Conservation (phyloP, 108 stramenopile species). For the Cyclotella kingstonii region DNA sequence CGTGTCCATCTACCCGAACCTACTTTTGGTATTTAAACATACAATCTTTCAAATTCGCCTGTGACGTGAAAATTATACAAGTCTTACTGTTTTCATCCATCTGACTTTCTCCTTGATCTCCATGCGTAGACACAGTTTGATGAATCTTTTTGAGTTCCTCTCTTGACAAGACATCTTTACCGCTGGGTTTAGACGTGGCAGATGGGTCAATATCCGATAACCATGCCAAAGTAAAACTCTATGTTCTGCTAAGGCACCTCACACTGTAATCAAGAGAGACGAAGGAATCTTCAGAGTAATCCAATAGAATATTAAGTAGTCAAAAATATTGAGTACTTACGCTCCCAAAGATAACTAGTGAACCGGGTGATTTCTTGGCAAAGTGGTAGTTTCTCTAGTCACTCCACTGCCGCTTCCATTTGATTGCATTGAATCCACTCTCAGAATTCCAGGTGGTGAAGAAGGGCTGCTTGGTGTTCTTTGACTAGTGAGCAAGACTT, state of each 20-base stretch:
- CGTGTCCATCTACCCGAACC: too few species aligned
- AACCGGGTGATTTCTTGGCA: slow-evolving; percentile 68
- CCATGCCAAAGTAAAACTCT: slow-evolving; percentile 67
- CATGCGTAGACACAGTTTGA: slow-evolving; percentile 16
- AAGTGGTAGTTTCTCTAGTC: neutral
- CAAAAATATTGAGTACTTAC: too few species aligned
- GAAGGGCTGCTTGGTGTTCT: slow-evolving; percentile 17
- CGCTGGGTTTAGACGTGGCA: slow-evolving; percentile 37
- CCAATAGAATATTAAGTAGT: too few species aligned
- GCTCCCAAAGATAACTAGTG: slow-evolving; percentile 70
- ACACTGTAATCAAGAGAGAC: too few species aligned
- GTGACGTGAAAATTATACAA: slow-evolving; percentile 52
- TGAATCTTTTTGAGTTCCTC: slow-evolving; percentile 51
- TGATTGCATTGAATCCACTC: slow-evolving; percentile 34
- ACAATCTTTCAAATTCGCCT: slow-evolving; percentile 60
- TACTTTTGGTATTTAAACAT: slow-evolving; percentile 13
- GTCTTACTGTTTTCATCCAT: slow-evolving; percentile 16
- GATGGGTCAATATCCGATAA: slow-evolving; percentile 77
- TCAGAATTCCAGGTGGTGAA: slow-evolving; percentile 32
- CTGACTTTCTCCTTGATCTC: slow-evolving; percentile 30
- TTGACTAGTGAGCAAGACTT: neutral
- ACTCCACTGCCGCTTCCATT: slow-evolving; percentile 7
- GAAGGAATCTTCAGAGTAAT: too few species aligned
- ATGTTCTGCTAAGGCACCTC: slow-evolving; percentile 84
- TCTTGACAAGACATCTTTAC: slow-evolving; percentile 42